Percentiles rank a stretch among this genome's conserved stretches.
phyloP scores from a whole-genome alignment of 805 yeast species.

The Wilhelminamyces savonicus region DNA sequence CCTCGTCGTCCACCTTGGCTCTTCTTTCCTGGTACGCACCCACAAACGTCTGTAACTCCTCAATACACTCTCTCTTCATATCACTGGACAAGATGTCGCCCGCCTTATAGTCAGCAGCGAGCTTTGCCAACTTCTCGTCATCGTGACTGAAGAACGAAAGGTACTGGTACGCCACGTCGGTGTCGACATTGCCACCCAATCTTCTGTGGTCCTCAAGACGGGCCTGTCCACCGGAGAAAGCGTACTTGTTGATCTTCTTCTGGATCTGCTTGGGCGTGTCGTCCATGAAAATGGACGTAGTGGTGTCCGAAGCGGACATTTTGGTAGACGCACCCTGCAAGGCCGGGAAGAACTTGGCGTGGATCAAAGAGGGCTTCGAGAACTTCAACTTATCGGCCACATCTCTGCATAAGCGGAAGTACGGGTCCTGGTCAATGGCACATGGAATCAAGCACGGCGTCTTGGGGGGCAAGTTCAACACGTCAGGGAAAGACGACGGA shows the following conservation, averaged over 20 bases:
- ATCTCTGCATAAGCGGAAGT: conserved; percentile 94
- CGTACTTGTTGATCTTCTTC: conserved; percentile 93
- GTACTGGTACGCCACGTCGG: conserved; percentile 93
- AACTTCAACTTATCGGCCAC: conserved; percentile 91
- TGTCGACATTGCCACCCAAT: conserved; percentile 90
- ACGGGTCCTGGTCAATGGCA: conserved; percentile 99
- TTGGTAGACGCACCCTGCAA: conserved; percentile 93
- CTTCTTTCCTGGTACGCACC: conserved; percentile 77
- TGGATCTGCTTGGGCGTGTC: conserved; percentile 89
- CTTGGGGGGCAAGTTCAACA: conserved; percentile 77
- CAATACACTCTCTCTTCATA: conserved; percentile 82
- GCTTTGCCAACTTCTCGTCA: conserved; percentile 64
- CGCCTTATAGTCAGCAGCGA: conserved; percentile 58
- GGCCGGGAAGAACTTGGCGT: conserved; percentile 96
- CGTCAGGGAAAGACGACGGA: conserved; percentile 93
- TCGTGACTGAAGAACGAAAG: conserved; percentile 85
- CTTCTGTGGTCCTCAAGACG: conserved; percentile 86
- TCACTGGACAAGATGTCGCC: conserved; percentile 92
- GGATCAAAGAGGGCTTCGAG: conserved; percentile 86
- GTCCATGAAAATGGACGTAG: conserved; percentile 89
- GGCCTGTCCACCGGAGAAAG: conserved; percentile 90
- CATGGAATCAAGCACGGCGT: conserved; percentile 97
- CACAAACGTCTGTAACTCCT: conserved; percentile 73
- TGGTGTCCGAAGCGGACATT: conserved; percentile 93
- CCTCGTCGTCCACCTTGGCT: conserved; percentile 53